Evolutionary conservation across 257 asterid species (phyloP), one percentile per base, ranked within the genome.

Genomic region (Cordia subcordata): DNA sequence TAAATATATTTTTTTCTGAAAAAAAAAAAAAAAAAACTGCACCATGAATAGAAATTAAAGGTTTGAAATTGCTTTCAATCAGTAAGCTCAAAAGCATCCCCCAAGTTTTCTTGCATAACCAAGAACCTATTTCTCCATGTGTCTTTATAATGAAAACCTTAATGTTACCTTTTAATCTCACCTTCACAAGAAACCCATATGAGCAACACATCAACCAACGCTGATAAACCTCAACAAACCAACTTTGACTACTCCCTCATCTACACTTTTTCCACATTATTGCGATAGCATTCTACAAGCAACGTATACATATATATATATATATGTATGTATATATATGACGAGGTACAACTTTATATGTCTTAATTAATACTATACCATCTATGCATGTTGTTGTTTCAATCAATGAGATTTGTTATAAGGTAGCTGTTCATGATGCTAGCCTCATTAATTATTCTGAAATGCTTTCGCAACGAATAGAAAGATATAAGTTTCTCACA

Each of bases 121-220:
- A 45, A 35, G 53, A 35, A 40, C 22, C 50, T 62, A 64, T 52
- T 72, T 57, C 66, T 59, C 58, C 18, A 71, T 63, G 58, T 79
- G 84, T 81, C 77, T 68, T 65, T 81, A 45, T 79, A 60, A 55
- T 80, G 86, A 82, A 76, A 84, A 80, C 72, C 58, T 82, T 82
- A 53, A 82, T 74, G 64, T 70, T 55, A 74, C 85, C 74, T 68
- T 62, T 72, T 67, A 27, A 71, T 61, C 63, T 72, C 72, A 66
- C 79, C 75, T 78, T 75, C 67, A 60, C 79, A 82, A 71, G 86
- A 76, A 74, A 79, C 73, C 80, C 63, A 70, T 49, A 46, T 72
- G 35, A 80, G 78, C 71, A 72, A 78, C 87, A 35, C 77, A 80
- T 75, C 86, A 81, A 81, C 86, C 62, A 83, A 79, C 86, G 45